Conservation (phyloP, 495 filamentous ascomycete species). For the Annulohypoxylon maeteangense region DNA sequence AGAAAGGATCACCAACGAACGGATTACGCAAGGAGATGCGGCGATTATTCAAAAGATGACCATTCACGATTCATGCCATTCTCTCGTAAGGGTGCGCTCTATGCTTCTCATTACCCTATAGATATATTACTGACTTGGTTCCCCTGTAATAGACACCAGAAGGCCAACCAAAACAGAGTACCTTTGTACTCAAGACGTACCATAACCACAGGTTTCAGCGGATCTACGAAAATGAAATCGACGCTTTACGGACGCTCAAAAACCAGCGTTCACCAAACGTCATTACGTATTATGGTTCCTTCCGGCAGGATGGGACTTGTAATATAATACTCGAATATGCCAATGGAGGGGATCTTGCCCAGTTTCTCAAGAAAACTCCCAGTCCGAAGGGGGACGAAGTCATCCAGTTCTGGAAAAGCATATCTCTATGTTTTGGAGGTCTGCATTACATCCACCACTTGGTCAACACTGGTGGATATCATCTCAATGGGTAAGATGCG, state of each 20-base stretch:
- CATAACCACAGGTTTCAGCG: conserved; percentile 41
- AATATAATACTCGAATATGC: conserved; percentile 61
- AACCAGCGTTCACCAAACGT: conserved; percentile 45
- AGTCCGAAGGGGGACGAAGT: conserved; percentile 49
- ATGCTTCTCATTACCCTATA: background rate
- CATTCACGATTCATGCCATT: conserved; percentile 48
- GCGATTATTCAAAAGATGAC: conserved; percentile 41
- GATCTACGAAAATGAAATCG: conserved; percentile 50
- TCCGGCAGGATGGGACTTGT: conserved; percentile 49
- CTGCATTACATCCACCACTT: conserved; percentile 52
- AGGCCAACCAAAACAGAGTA: conserved; percentile 32
- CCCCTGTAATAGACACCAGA: conserved; percentile 8
- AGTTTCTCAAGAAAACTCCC: conserved; percentile 48
- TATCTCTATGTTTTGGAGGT: conserved; percentile 53
- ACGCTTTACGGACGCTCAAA: conserved; percentile 50
- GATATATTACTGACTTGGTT: conserved; percentile 9
- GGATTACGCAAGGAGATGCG: conserved; percentile 20
- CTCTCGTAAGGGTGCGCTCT: conserved; percentile 14
- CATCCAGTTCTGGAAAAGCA: conserved; percentile 54
- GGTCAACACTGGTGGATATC: conserved; percentile 16
- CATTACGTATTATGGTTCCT: conserved; percentile 58
- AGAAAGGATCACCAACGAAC: conserved; percentile 6
- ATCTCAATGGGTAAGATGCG: conserved; percentile 17
- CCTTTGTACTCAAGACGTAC: conserved; percentile 58
- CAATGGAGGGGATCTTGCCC: conserved; percentile 54